These are phyloP conservation scores for Athelia psychrophila DNA, from an alignment of 1,284 basidiomycete genomes.

Conservation along the genomic window DNA sequence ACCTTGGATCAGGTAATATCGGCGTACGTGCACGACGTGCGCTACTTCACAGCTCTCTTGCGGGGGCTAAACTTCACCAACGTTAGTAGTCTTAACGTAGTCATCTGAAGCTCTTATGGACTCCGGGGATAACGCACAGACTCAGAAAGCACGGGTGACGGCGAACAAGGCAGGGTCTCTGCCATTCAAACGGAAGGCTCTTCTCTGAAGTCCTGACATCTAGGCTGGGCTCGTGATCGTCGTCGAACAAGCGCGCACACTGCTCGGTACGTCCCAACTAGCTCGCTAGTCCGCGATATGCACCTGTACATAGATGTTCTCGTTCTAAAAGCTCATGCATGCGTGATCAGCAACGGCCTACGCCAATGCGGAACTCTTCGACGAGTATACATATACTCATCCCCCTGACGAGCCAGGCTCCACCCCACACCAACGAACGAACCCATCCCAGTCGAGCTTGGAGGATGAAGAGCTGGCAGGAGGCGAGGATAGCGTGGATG, in stretches of 20 bases:
- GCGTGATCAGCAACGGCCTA: constrained; percentile 94
- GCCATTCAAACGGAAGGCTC: not conserved
- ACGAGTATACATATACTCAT: constrained; percentile 65
- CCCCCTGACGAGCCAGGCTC: constrained; percentile 16
- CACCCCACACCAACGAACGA: constrained; percentile 3
- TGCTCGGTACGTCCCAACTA: constrained; percentile 56
- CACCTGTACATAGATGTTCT: no score
- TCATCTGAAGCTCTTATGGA: not conserved
- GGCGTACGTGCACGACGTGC: constrained; percentile 76
- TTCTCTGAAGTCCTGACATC: constrained; percentile 81
- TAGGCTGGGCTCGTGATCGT: constrained; percentile 76
- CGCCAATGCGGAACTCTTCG: constrained; percentile 77
- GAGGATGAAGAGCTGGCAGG: constrained; percentile 13
- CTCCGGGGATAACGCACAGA: no score
- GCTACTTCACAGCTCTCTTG: constrained; percentile 71
- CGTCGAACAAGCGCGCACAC: constrained; percentile 83
- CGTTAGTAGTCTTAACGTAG: constrained; percentile 33
- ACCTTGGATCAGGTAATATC: constrained; percentile 55
- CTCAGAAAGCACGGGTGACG: no score
- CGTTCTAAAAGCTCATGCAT: no score
- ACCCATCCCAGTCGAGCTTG: constrained; percentile 2
- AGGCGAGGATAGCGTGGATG: no score
- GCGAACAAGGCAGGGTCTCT: no score
- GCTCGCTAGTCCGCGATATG: no score
- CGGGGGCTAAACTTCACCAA: constrained; percentile 78